Conservation (phyloP, 257 asterid species). For the Leptodermis oblonga region DNA sequence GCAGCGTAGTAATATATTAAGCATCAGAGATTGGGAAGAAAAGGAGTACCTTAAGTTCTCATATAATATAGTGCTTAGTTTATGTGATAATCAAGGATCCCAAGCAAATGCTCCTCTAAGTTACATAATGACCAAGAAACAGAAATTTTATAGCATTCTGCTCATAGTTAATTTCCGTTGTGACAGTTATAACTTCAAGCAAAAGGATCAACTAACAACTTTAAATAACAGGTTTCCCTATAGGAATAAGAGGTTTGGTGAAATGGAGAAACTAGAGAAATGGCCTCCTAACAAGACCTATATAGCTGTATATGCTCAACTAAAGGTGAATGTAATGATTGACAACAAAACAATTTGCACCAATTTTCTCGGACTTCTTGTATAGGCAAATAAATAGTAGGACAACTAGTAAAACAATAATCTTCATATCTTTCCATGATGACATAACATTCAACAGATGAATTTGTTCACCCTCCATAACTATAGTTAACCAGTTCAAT, state of each 20-base stretch:
- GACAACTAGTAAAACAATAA: background rate
- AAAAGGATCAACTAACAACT: background rate
- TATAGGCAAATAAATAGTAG: background rate
- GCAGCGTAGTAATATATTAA: conserved; percentile 7
- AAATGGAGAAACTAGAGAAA: background rate
- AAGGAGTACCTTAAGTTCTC: background rate
- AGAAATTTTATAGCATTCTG: background rate
- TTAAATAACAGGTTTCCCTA: background rate
- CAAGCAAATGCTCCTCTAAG: background rate
- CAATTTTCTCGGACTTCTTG: background rate
- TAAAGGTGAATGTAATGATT: background rate
- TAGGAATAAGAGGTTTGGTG: background rate
- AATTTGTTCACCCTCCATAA: too few relatives aligned
- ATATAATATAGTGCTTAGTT: background rate
- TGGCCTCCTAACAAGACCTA: background rate
- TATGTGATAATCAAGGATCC: background rate
- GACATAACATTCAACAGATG: too few relatives aligned
- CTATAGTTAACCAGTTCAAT: too few relatives aligned
- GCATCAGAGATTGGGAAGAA: background rate
- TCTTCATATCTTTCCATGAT: background rate
- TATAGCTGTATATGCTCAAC: background rate
- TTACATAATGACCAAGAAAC: background rate
- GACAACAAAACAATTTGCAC: too few relatives aligned
- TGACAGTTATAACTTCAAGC: background rate
- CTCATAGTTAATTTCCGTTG: background rate